Conservation (phyloP, 192 early-diverging fungal species). For the Backusella luteola region DNA sequence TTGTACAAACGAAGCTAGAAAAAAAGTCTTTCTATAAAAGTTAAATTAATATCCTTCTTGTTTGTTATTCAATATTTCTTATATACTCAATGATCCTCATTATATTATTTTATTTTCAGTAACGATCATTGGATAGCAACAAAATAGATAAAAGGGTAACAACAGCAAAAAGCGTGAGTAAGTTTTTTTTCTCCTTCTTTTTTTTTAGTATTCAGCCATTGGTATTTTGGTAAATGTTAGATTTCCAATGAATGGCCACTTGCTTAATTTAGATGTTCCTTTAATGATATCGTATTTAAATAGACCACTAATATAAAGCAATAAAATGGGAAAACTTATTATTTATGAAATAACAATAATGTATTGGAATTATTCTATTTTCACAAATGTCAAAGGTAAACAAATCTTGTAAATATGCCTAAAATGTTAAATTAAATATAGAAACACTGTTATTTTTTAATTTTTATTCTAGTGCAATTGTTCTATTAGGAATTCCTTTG, state of each 20-base stretch:
- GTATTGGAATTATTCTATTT: neutral
- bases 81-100: neutral
- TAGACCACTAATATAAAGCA: neutral
- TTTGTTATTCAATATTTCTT: neutral
- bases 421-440: neutral
- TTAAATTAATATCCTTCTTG: neutral
- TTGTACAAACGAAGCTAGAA: neutral
- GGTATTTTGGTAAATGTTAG: slow-evolving; percentile 1
- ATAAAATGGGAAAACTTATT: neutral
- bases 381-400: neutral
- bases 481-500: neutral
- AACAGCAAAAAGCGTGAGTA: neutral
- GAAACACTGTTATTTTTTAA: neutral
- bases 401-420: neutral
- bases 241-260: neutral
- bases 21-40: neutral
- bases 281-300: neutral
- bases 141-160: neutral
- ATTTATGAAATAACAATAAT: neutral
- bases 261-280: slow-evolving; percentile 3
- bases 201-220: slow-evolving; percentile 9
- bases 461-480: neutral
- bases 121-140: neutral
- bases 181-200: neutral
- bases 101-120: neutral